These are phyloP conservation scores for Kandelia obovata DNA, from an alignment of 345 rosid genomes.

Conservation along the genomic window DNA sequence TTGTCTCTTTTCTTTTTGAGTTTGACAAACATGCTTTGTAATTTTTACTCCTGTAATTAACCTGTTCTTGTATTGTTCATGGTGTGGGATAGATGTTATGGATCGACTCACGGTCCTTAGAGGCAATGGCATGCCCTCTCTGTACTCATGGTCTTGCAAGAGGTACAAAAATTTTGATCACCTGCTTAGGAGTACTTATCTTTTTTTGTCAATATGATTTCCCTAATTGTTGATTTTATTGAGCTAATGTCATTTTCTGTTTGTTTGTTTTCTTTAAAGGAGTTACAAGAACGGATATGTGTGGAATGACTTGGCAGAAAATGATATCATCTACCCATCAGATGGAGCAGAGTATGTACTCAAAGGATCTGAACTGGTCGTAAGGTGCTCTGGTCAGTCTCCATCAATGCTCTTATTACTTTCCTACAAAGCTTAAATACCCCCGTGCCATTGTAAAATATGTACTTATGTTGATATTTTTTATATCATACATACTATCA, in stretches of 20 bases:
- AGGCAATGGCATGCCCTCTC: conserved; percentile 78
- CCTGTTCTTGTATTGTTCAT: background rate
- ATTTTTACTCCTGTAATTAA: too few relatives aligned
- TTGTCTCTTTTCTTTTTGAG: background rate
- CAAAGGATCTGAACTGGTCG: conserved; percentile 81
- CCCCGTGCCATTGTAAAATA: too few relatives aligned
- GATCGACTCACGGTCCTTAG: conserved; percentile 64
- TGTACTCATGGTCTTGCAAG: conserved; percentile 91
- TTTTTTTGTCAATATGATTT: too few relatives aligned
- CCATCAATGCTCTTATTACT: background rate
- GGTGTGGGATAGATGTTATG: conserved; percentile 44
- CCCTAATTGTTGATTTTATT: too few relatives aligned
- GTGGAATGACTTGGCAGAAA: conserved; percentile 87
- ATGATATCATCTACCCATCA: conserved; percentile 66
- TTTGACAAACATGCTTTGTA: too few relatives aligned
- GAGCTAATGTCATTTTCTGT: too few relatives aligned
- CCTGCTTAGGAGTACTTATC: background rate
- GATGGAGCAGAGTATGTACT: conserved; percentile 84
- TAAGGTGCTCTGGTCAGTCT: conserved; percentile 45
- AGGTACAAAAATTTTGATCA: conserved; percentile 40
- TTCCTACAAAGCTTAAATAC: background rate
- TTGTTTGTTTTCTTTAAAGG: conserved; percentile 30
- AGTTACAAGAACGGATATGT: conserved; percentile 89
- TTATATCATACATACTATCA: too few relatives aligned
- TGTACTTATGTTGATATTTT: too few relatives aligned